Percentiles rank a stretch among this genome's conserved stretches.
These are phyloP conservation scores for Piedraia hortae DNA, from an alignment of 2,329 filamentous ascomycete genomes.

Conservation along the genomic window DNA sequence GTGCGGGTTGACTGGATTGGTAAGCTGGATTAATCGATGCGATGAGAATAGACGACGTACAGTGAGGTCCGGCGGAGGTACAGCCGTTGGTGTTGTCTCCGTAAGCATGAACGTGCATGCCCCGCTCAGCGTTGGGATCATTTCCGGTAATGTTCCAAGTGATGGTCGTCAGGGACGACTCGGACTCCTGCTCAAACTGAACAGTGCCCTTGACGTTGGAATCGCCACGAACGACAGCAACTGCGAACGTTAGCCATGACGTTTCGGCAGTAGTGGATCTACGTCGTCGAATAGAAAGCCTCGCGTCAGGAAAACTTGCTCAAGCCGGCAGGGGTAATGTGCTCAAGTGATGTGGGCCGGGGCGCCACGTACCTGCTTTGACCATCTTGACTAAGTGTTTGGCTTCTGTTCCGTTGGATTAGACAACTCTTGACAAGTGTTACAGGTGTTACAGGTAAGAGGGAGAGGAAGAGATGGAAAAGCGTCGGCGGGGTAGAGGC, in stretches of 20 bases:
- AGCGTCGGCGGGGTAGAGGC: too few relatives aligned
- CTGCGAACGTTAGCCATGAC: constrained; percentile 20
- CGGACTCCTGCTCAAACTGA: constrained; percentile 74
- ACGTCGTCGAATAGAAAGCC: too few relatives aligned
- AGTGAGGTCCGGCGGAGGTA: constrained; percentile 94
- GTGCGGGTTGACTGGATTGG: constrained; percentile 65
- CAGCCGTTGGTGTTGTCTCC: constrained; percentile 99
- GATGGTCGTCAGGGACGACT: constrained; percentile 59
- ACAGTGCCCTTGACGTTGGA: constrained; percentile 84
- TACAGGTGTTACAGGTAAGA: too few relatives aligned
- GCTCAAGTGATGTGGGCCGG: not conserved
- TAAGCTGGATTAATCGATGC: not conserved
- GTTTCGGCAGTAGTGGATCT: too few relatives aligned
- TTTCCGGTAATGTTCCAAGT: constrained; percentile 79
- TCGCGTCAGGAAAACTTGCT: too few relatives aligned
- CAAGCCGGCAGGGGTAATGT: too few relatives aligned
- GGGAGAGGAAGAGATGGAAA: too few relatives aligned
- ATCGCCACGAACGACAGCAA: constrained; percentile 93
- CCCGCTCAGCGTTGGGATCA: constrained; percentile 85
- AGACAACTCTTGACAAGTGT: too few relatives aligned
- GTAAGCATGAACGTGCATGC: constrained; percentile 96
- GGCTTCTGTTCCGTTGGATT: not conserved
- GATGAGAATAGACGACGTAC: not conserved
- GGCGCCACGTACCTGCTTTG: constrained; percentile 57
- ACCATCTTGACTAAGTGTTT: constrained; percentile 58